Evolutionary conservation across 805 yeast genomes (phyloP), one percentile per base, ranked within the genome.

Genomic region (Torulaspora maleeae): DNA sequence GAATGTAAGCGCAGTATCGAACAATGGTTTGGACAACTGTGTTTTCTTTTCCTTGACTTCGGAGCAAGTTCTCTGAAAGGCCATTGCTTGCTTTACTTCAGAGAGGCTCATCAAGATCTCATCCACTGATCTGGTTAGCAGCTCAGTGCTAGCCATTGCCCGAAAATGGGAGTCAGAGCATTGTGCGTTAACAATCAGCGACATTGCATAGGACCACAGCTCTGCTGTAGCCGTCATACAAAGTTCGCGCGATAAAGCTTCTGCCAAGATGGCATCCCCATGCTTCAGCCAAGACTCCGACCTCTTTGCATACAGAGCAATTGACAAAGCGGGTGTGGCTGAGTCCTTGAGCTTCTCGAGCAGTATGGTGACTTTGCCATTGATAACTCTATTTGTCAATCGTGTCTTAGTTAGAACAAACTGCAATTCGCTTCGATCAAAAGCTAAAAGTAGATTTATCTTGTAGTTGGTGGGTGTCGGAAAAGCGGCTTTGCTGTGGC

Each of bases 91-190:
- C 25, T 45, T 44, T 7, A 47, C 24, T 16, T 33, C 27, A 1
- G 44, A 25, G 2, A 50, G 3, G n/a, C 44, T 45, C 28, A 43
- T 43, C n/a, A 30, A 27, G 9, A 56, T 52, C 27, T 56, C 54
- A 12, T 38, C 36, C 4, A 56, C 37, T 3, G 59, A 52, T 1
- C 41, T 40, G 2, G 46, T 51, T 3, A 55, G 22, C 4, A 44
- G 40, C 16, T 48, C 53, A 1, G 64, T 58, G 15, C 51, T 51
- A 2, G 60, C 42, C 51, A 56, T 48, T 1, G 55, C 48, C 27
- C 55, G 52, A 9, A 60, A 40, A 41, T 58, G 59, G 3, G 59
- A 35, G 35, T 53, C 54, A 3, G 53, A 36, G 29, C 58, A 57
- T 33, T 53, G 53, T 1, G 45, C 22, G 39, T 55, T 56, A 0